A percentile compares a stretch with the other conserved stretches of the same genome.
These are phyloP conservation scores for Centrapalus pauciflorus DNA, from an alignment of 129 eudicot species.

Conservation along the genomic window DNA sequence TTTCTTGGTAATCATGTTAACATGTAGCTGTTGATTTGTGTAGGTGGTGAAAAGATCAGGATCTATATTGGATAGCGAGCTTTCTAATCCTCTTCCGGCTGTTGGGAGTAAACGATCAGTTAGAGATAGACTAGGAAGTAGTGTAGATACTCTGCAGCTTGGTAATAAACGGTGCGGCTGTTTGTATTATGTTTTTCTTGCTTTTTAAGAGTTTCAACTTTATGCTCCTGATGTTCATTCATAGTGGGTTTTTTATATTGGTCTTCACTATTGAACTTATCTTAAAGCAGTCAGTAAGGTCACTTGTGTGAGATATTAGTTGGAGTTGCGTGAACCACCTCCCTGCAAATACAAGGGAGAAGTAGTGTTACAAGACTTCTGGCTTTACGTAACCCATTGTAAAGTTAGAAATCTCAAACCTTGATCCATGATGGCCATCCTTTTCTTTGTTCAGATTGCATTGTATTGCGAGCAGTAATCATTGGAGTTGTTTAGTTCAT, in stretches of 20 bases:
- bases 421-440: background rate
- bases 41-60: conserved; percentile 85
- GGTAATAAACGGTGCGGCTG: conserved; percentile 49
- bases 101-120: conserved; percentile 72
- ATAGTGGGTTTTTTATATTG: background rate
- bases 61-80: conserved; percentile 21
- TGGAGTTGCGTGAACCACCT: background rate
- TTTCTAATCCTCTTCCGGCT: conserved; percentile 20
- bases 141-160: conserved; percentile 30
- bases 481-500: background rate
- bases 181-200: background rate
- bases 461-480: background rate
- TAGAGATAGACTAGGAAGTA: conserved; percentile 67
- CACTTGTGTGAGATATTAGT: background rate
- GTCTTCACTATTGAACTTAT: background rate
- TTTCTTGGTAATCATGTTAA: background rate
- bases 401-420: background rate
- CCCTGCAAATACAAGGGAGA: background rate
- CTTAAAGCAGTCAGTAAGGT: background rate
- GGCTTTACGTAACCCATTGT: background rate
- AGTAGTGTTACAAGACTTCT: background rate
- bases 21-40: conserved; percentile 10
- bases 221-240: background rate
- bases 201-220: background rate
- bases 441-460: background rate